Conservation (phyloP, 164 flowering plant species). For the Piper longum region DNA sequence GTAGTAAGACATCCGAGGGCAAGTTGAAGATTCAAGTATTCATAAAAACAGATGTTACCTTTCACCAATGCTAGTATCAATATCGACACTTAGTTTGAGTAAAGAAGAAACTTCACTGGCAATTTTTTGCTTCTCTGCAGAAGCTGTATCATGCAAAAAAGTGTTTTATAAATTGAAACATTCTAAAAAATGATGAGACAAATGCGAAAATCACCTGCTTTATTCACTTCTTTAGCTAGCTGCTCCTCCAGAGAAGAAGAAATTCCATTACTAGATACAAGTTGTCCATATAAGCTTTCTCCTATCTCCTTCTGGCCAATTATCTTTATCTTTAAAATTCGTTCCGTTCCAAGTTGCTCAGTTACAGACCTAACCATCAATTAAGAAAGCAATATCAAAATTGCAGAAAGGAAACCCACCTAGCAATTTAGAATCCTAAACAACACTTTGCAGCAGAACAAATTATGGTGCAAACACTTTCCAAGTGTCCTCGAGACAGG, state of each 20-base stretch:
- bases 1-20: background rate
- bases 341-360: constrained; percentile 64
- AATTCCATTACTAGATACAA: constrained; percentile 42
- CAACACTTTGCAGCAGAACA: too few relatives aligned
- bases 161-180: background rate
- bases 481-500: too few relatives aligned
- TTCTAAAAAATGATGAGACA: background rate
- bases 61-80: constrained; percentile 53
- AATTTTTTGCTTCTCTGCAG: constrained; percentile 70
- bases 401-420: background rate
- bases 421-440: too few relatives aligned
- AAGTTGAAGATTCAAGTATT: background rate
- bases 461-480: too few relatives aligned
- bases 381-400: constrained; percentile 3
- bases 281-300: constrained; percentile 63
- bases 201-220: constrained; percentile 48
- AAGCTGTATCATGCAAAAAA: constrained; percentile 30
- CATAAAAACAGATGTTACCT: constrained; percentile 19
- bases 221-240: constrained; percentile 56
- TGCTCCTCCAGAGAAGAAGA: constrained; percentile 59
- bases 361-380: constrained; percentile 42
- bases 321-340: constrained; percentile 50
- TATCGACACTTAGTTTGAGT: constrained; percentile 65
- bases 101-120: constrained; percentile 85
- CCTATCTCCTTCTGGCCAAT: constrained; percentile 65